Evolutionary conservation across 1,284 basidiomycete genomes (phyloP).

Genomic region (Cutaneotrichosporon cyanovorans): DNA sequence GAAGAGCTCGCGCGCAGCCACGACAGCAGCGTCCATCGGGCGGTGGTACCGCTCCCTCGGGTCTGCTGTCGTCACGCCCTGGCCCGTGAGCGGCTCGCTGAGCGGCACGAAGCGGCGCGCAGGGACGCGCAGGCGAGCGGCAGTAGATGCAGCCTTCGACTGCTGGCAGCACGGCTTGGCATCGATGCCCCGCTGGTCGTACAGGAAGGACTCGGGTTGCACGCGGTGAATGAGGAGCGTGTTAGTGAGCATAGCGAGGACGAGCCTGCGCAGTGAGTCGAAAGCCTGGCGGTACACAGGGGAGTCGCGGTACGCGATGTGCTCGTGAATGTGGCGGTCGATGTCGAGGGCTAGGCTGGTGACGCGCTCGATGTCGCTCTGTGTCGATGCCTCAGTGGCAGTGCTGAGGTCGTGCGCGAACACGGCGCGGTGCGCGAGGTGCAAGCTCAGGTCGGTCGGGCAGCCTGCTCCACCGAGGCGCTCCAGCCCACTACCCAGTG

Average conservation of each 20-base stretch:
- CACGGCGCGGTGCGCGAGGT: constrained; percentile 17
- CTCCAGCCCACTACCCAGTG: constrained; percentile 10
- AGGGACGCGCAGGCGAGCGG: constrained; percentile 14
- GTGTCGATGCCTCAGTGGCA: too few relatives aligned
- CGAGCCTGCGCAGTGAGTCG: constrained; percentile 11
- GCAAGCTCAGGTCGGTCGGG: constrained; percentile 12
- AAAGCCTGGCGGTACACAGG: constrained; percentile 5
- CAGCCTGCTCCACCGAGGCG: constrained; percentile 2
- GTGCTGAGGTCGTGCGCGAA: not conserved
- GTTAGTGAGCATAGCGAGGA: constrained; percentile 15
- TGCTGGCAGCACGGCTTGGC: constrained; percentile 8
- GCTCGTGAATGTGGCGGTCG: constrained; percentile 7
- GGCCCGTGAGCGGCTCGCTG: constrained; percentile 17
- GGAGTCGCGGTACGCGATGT: constrained; percentile 4
- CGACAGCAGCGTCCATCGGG: constrained; percentile 4
- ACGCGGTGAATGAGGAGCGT: constrained; percentile 18
- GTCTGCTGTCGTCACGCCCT: constrained; percentile 13
- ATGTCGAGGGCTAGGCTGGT: constrained; percentile 11
- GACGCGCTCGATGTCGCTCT: constrained; percentile 13
- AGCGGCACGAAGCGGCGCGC: constrained; percentile 18
- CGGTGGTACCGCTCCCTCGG: constrained; percentile 19
- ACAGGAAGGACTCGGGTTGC: constrained; percentile 18
- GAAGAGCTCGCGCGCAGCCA: constrained; percentile 13
- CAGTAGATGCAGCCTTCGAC: constrained; percentile 5
- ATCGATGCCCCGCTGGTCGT: constrained; percentile 17